Percentiles rank a stretch among this genome's conserved stretches.
These are phyloP conservation scores for Oryza officinalis DNA, from an alignment of 176 grass and related monocot species.

Conservation along the genomic window DNA sequence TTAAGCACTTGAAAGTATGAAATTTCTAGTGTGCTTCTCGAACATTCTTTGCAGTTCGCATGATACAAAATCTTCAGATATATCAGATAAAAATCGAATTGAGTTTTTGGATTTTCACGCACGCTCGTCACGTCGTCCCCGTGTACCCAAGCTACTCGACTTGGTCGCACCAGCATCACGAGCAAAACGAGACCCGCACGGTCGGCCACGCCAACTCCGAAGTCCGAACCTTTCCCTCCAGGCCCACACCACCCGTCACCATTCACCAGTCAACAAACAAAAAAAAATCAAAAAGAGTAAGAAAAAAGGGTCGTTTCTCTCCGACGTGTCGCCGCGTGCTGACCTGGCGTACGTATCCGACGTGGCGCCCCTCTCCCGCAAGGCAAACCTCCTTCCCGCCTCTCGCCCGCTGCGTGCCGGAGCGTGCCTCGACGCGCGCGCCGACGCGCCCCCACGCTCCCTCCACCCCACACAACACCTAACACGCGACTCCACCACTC, in stretches of 20 bases:
- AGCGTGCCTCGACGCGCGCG: conserved; percentile 36
- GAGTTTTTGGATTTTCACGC: too few species aligned
- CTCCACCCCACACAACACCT: neutral
- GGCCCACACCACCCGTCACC: neutral
- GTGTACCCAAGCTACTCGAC: neutral
- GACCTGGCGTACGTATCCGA: conserved; percentile 16
- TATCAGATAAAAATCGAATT: too few species aligned
- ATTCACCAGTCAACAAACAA: neutral
- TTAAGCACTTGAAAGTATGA: too few species aligned
- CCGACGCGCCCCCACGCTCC: conserved; percentile 23
- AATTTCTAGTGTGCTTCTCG: too few species aligned
- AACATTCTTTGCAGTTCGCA: too few species aligned
- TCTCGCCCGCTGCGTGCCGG: conserved; percentile 48
- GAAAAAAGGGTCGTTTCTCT: neutral
- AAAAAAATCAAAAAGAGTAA: neutral
- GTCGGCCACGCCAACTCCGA: conserved; percentile 19
- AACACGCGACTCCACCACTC: neutral
- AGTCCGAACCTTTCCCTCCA: neutral
- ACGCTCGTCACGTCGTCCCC: neutral
- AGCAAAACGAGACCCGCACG: conserved; percentile 38
- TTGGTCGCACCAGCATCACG: conserved; percentile 36
- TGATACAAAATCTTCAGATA: too few species aligned
- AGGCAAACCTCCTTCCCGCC: conserved; percentile 38
- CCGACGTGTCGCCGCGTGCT: conserved; percentile 11
- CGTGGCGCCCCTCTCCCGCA: neutral